Conservation (phyloP, 495 filamentous ascomycete genomes). For the Podospora appendiculata region DNA sequence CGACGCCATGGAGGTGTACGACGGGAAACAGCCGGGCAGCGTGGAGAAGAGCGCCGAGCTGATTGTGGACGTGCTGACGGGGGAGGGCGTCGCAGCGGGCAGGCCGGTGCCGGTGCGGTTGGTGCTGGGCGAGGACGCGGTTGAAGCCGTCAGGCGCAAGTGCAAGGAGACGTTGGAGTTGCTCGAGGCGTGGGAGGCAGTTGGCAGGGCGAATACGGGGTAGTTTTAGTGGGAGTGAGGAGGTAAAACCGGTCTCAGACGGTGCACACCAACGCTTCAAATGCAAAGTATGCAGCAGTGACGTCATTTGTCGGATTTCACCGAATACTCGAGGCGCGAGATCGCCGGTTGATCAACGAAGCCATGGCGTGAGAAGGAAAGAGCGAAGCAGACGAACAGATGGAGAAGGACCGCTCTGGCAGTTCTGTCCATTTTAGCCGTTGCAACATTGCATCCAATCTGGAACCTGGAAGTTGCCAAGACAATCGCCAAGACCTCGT, state of each 20-base stretch:
- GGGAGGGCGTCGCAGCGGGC: conserved; percentile 27
- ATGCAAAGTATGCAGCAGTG: no score
- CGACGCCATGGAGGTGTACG: conserved; percentile 11
- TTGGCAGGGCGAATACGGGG: conserved; percentile 9
- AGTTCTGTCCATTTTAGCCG: no score
- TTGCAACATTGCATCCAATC: no score
- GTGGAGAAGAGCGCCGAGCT: conserved; percentile 34
- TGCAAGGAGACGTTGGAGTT: conserved; percentile 21
- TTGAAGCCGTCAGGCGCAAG: conserved; percentile 23
- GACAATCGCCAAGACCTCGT: no score
- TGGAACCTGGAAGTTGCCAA: no score
- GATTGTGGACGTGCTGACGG: conserved; percentile 39
- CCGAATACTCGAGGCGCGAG: no score
- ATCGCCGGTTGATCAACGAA: no score
- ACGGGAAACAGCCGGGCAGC: conserved; percentile 35
- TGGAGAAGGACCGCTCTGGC: no score
- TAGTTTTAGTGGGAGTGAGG: background rate
- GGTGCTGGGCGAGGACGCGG: conserved; percentile 23
- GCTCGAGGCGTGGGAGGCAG: conserved; percentile 28
- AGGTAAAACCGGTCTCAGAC: background rate
- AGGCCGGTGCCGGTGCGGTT: conserved; percentile 25
- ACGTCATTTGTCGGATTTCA: no score
- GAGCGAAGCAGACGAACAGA: no score
- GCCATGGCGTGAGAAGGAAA: no score
- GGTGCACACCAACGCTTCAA: no score